A percentile compares a stretch with the other conserved stretches of the same genome.
These are phyloP conservation scores for Leccinum rimulosum DNA, from an alignment of 768 basidiomycete genomes.

Conservation along the genomic window DNA sequence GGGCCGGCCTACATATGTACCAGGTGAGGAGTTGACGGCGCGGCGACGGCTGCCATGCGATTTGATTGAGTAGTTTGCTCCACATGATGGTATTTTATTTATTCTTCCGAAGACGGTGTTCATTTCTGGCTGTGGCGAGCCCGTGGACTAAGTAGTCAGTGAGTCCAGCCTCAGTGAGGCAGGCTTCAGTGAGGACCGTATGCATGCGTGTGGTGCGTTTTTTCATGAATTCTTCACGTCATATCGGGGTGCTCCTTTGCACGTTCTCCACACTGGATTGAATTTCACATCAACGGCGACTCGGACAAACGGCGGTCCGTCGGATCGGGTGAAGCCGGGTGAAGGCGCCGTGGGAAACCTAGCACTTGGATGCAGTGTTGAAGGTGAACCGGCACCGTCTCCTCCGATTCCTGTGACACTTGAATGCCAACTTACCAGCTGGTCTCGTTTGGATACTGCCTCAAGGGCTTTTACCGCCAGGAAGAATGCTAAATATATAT, in stretches of 20 bases:
- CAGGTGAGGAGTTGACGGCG: background rate
- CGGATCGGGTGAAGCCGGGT: no score
- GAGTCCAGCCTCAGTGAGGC: background rate
- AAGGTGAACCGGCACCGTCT: no score
- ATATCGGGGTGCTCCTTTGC: no score
- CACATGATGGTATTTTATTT: background rate
- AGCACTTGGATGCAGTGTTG: no score
- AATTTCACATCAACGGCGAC: no score
- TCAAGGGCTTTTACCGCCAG: no score
- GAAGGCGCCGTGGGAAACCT: no score
- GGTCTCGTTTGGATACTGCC: no score
- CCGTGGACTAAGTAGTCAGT: background rate
- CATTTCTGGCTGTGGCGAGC: background rate
- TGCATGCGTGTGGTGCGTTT: background rate
- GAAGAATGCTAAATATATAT: no score
- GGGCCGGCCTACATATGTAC: background rate
- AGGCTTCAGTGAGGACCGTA: background rate
- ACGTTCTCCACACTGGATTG: no score
- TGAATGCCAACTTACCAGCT: no score
- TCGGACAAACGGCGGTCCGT: background rate
- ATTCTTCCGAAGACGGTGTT: background rate
- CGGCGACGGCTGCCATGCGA: background rate
- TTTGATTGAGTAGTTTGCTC: background rate
- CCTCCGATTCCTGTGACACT: no score
- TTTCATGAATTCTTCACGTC: background rate